Evolutionary conservation across 2,329 filamentous ascomycete genomes (phyloP), one percentile per base, ranked within the genome.

Genomic region (Paraphaeosphaeria minitans): DNA sequence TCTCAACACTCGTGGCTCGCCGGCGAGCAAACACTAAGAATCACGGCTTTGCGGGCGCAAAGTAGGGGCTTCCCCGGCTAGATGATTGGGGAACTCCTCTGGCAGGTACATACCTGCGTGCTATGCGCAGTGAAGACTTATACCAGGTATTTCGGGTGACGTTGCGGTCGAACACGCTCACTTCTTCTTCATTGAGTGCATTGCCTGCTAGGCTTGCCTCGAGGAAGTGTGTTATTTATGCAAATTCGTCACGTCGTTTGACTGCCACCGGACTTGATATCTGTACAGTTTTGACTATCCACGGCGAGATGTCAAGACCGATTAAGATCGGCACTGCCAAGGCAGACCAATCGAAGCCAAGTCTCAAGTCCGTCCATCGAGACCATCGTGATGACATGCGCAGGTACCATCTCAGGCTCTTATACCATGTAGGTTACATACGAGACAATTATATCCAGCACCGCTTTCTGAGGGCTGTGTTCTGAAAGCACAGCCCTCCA

Each of bases 281-380:
- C n/a, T n/a, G n/a, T 50, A 22, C n/a, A 37, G n/a, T 22, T 22
- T 50, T 19, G 10, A 39, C 10, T 21, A 22, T 39, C 19, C 19
- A 33, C 46, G 46, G n/a, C n/a, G 46, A 21, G 14, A 21, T 22
- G 16, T 2, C 46, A 7, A 37, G 27, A n/a, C 33, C 33, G 8
- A 24, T 35, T 37, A n/a, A 16, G 47, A 50, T 50, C 47, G 47
- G 19, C 47, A 37, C 2, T 50, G 48, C 48, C 48, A 50, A 50
- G 48, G 22, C 33, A 33, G 47, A 35, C 46, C 21, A n/a, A 19
- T 50, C 12, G 14, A 29, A 16, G 27, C n/a, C 43, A n/a, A 46
- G 43, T 21, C 41, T 22, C 4, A 12, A 13, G 13, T 45, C 5
- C 19, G 1, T 24, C 19, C 8, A 13, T 45, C 21, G 19, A 27